phyloP scores from a whole-genome alignment of 306 rosid species.

The Alnus glutinosa region DNA sequence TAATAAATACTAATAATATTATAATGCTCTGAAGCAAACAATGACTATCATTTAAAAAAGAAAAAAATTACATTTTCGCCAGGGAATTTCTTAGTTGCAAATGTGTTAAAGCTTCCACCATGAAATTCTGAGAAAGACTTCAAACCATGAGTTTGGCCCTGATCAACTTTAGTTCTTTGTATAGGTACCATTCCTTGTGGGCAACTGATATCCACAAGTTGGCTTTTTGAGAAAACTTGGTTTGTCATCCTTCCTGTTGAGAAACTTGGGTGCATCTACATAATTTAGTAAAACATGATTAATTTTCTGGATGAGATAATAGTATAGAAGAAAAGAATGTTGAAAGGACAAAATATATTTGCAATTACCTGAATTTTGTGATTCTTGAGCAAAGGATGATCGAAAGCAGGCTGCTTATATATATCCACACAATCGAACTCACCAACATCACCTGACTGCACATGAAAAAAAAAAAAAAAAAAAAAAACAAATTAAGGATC shows the following conservation, averaged over 20 bases:
- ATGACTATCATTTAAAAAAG: too few species aligned
- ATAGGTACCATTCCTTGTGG: conserved; percentile 30
- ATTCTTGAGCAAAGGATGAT: conserved; percentile 34
- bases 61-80: not conserved
- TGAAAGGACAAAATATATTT: not conserved
- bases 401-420: conserved; percentile 32
- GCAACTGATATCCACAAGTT: not conserved
- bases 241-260: not conserved
- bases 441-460: not conserved
- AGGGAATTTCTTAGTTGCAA: not conserved
- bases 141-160: not conserved
- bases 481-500: not conserved
- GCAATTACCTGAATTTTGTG: conserved; percentile 30
- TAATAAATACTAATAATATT: too few species aligned
- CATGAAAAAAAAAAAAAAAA: too few species aligned
- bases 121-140: conserved; percentile 9
- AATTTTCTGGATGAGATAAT: not conserved
- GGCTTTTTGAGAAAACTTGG: not conserved
- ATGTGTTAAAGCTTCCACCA: not conserved
- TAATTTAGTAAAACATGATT: not conserved
- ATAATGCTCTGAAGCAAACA: too few species aligned
- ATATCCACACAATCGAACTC: conserved; percentile 32
- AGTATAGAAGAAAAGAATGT: not conserved
- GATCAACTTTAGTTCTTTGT: conserved; percentile 15
- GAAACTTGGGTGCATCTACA: conserved; percentile 10